phyloP scores from a whole-genome alignment of 306 rosid genomes.

The Ormosia emarginata region DNA sequence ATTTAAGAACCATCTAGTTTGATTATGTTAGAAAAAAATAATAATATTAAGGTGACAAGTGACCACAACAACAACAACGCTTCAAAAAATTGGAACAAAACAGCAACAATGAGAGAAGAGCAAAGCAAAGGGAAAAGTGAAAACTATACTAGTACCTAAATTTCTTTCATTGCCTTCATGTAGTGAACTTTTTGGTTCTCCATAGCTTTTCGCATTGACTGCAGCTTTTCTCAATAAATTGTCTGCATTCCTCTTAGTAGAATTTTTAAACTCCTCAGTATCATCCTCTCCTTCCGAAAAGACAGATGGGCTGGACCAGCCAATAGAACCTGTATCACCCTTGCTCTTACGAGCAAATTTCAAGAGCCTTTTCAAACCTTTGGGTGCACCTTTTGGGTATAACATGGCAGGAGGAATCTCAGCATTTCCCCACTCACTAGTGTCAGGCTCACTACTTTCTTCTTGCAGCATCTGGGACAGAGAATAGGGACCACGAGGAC shows the following conservation, averaged over 20 bases:
- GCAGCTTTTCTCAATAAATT: conserved; percentile 73
- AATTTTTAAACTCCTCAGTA: conserved; percentile 56
- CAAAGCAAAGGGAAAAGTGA: conserved; percentile 16
- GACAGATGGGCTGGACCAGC: conserved; percentile 93
- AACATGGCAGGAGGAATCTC: conserved; percentile 81
- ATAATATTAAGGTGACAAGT: neutral
- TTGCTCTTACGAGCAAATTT: conserved; percentile 94
- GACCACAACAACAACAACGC: neutral
- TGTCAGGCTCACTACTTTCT: conserved; percentile 83
- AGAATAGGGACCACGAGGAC: conserved; percentile 89
- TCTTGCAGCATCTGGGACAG: conserved; percentile 97
- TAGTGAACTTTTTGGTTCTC: conserved; percentile 59
- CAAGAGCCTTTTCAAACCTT: conserved; percentile 90
- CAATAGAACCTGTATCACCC: conserved; percentile 67
- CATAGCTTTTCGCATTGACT: conserved; percentile 55
- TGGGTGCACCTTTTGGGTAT: conserved; percentile 87
- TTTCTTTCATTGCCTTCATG: conserved; percentile 49
- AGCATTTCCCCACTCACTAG: conserved; percentile 86
- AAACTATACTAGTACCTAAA: conserved; percentile 54
- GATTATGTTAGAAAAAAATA: neutral
- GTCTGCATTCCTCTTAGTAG: conserved; percentile 56
- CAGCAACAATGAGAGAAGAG: neutral
- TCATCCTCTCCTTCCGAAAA: conserved; percentile 99
- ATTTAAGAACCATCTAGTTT: neutral
- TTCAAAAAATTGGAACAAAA: conserved; percentile 2